Evolutionary conservation across 108 stramenopile species (phyloP), one percentile per base, ranked within the genome.

Genomic region (Conticribra weissflogii): DNA sequence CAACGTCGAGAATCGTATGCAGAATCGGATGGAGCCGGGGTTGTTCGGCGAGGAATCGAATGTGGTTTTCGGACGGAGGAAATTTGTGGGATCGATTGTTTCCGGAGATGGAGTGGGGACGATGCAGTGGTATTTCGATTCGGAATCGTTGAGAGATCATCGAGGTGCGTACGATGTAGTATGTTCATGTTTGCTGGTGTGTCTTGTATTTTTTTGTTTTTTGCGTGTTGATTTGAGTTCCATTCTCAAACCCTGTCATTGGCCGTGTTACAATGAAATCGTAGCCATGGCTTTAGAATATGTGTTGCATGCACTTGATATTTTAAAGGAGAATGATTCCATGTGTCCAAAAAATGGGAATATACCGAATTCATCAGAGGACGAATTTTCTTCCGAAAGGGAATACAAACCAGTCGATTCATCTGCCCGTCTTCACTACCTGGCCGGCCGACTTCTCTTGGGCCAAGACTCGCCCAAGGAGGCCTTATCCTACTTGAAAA

Each of bases 381-480:
- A 24, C 18, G 34, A 63, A 16, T 27, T 65, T 9, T 50, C 27
- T 0, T 62, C 32, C 48, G 52, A 46, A 63, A 55, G 3, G 46
- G 44, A 19, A 46, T 66, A 51, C 19, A 63, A 31, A 66, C 54
- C 49, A 45, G 53, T 72, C 28, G 65, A 45, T 33, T 48, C 70
- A 28, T 68, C 81, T 25, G 84, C 88, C 19, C 76, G 93, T 15
- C 59, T 91, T 57, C 76, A 90, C 46, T 94, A 91, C 60, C 81
- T 91, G n/a, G 88, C 89, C 12, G 93, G 85, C 23, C 79, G 86
- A 24, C 86, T 88, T 34, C 71, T 91, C 14, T 58, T 83, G 34
- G 81, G 83, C 17, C 32, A 77, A 34, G 71, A 69, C 22, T 68
- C 82, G 45, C 75, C 86, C 29, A 59, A 27, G 46, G 83, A 84